These are phyloP conservation scores for Nematodospora valgi DNA, from an alignment of 805 yeast species.

Conservation along the genomic window DNA sequence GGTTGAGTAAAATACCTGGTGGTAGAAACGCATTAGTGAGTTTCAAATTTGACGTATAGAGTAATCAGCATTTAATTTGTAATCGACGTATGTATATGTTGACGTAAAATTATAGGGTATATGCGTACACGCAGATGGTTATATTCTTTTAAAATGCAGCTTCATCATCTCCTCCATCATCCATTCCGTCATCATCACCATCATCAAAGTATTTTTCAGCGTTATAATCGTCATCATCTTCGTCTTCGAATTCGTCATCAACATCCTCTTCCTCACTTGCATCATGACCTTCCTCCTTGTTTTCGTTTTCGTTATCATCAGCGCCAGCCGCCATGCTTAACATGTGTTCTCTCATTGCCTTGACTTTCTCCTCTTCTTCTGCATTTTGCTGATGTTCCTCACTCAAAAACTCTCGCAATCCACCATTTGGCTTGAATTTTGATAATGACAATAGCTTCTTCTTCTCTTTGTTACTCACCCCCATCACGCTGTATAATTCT, in stretches of 20 bases:
- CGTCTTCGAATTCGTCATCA: slow-evolving; percentile 69
- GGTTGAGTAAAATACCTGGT: slow-evolving; percentile 62
- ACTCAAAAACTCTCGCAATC: slow-evolving; percentile 32
- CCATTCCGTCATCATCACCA: slow-evolving; percentile 54
- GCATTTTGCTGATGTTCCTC: slow-evolving; percentile 23
- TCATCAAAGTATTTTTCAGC: slow-evolving; percentile 78
- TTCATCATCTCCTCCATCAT: slow-evolving; percentile 65
- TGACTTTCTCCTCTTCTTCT: slow-evolving; percentile 23
- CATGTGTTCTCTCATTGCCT: slow-evolving; percentile 41
- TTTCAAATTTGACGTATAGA: slow-evolving; percentile 29
- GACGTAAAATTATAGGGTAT: too few relatives aligned
- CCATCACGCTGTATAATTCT: slow-evolving; percentile 73
- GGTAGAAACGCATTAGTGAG: slow-evolving; percentile 66
- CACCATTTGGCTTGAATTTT: slow-evolving; percentile 36
- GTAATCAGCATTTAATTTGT: too few relatives aligned
- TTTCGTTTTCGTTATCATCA: slow-evolving; percentile 35
- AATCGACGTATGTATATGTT: too few relatives aligned
- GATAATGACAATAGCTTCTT: slow-evolving; percentile 44
- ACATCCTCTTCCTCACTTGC: slow-evolving; percentile 49
- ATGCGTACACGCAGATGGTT: neutral
- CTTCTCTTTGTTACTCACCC: slow-evolving; percentile 52
- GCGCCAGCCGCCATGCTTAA: slow-evolving; percentile 43
- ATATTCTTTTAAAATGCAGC: slow-evolving; percentile 65
- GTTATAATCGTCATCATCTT: slow-evolving; percentile 75
- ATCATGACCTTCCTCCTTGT: slow-evolving; percentile 40